Conservation (phyloP, 1,139 yeast species). For the Eremothecium coryli region DNA sequence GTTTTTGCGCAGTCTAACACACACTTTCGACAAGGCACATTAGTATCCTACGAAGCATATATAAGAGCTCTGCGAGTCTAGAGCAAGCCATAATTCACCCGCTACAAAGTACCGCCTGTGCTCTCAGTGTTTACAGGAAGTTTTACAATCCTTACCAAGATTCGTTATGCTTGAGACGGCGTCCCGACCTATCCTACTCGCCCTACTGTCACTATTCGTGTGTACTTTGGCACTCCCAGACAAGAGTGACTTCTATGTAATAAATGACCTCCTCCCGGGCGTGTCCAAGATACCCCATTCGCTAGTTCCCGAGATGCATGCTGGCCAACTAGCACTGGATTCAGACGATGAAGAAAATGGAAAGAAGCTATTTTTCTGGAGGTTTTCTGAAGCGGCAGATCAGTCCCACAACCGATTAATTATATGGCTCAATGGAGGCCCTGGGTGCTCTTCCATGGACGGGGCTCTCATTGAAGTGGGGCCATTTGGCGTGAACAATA, state of each 20-base stretch:
- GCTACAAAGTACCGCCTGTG: no score
- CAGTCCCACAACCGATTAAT: slow-evolving; percentile 37
- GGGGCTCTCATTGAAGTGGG: slow-evolving; percentile 94
- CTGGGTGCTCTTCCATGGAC: slow-evolving; percentile 97
- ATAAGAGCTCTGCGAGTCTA: no score
- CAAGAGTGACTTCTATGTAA: slow-evolving; percentile 18
- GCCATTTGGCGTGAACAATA: slow-evolving; percentile 56
- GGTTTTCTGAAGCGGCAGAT: slow-evolving; percentile 33
- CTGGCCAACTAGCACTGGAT: slow-evolving; percentile 50
- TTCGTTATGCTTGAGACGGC: no score
- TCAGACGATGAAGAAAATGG: slow-evolving; percentile 33
- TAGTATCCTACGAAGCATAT: no score
- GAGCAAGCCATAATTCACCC: no score
- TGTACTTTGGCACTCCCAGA: slow-evolving; percentile 9
- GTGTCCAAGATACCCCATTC: slow-evolving; percentile 14
- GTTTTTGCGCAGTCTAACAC: no score
- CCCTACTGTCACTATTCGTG: neutral
- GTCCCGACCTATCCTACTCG: neutral
- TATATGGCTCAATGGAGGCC: slow-evolving; percentile 94
- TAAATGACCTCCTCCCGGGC: slow-evolving; percentile 28
- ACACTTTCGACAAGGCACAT: no score
- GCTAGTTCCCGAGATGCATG: slow-evolving; percentile 40
- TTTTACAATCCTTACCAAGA: no score
- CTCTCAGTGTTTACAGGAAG: no score
- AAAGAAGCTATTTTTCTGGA: slow-evolving; percentile 78